Evolutionary conservation across 768 basidiomycete genomes (phyloP).

Genomic region (Leccinum aurantiacum): DNA sequence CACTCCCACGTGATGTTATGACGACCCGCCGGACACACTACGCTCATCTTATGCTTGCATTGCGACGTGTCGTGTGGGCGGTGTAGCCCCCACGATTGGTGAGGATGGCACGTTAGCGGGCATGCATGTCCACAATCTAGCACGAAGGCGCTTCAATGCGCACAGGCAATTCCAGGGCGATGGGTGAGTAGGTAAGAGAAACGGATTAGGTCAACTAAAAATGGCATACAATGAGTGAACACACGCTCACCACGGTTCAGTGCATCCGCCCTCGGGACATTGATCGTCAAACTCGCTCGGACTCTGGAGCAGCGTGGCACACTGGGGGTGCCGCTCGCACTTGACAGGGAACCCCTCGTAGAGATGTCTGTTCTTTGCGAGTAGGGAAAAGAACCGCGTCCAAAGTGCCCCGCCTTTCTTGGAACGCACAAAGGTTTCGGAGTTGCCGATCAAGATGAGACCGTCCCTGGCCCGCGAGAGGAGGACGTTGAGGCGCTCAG

Average conservation of each 20-base stretch:
- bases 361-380: background rate
- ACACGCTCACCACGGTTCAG: conserved; percentile 49
- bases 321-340: conserved; percentile 54
- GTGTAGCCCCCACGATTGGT: conserved; percentile 38
- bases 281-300: conserved; percentile 50
- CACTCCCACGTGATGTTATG: conserved; percentile 49
- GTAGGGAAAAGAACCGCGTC: conserved; percentile 8
- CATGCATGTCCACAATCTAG: conserved; percentile 44
- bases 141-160: conserved; percentile 3
- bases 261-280: conserved; percentile 65
- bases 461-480: conserved; percentile 66
- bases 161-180: background rate
- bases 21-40: conserved; percentile 41
- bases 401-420: conserved; percentile 13
- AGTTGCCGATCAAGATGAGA: conserved; percentile 65
- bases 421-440: conserved; percentile 15
- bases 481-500: conserved; percentile 68
- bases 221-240: too few species aligned
- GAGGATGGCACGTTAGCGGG: conserved; percentile 59
- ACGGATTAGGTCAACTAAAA: too few species aligned
- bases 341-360: conserved; percentile 46
- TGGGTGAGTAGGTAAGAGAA: too few species aligned
- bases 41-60: conserved; percentile 39
- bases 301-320: conserved; percentile 35
- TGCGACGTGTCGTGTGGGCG: conserved; percentile 30